Evolutionary conservation across 1,284 basidiomycete species (phyloP).

Genomic region (Inonotus obliquus): DNA sequence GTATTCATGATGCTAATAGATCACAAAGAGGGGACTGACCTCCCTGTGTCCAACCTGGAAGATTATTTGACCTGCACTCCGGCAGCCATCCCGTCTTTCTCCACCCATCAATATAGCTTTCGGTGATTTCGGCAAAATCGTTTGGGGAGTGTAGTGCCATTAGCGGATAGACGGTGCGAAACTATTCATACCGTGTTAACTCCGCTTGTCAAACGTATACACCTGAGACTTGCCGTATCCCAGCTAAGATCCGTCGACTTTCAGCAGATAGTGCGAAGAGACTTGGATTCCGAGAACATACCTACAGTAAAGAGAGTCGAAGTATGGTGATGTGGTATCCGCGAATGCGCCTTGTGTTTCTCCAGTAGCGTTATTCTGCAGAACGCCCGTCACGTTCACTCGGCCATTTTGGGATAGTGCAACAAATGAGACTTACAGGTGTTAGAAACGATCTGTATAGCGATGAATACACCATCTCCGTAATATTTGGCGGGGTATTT

Average conservation of each 20-base stretch:
- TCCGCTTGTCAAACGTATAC: not conserved
- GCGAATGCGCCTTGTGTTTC: conserved; percentile 60
- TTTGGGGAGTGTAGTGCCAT: conserved; percentile 61
- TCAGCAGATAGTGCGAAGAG: not conserved
- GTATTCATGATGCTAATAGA: not conserved
- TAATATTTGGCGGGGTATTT: conserved; percentile 53
- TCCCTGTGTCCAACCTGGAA: conserved; percentile 68
- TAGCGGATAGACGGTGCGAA: conserved; percentile 63
- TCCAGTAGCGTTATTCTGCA: conserved; percentile 62
- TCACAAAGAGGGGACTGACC: conserved; percentile 31
- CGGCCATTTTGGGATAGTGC: not conserved
- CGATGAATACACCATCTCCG: conserved; percentile 67
- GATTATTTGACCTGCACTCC: conserved; percentile 62
- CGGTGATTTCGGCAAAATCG: conserved; percentile 63
- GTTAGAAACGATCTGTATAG: conserved; percentile 59
- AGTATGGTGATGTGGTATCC: conserved; percentile 54
- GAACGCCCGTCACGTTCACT: not conserved
- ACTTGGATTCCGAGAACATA: conserved; percentile 22
- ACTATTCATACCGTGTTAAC: conserved; percentile 32
- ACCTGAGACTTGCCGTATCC: conserved; percentile 46
- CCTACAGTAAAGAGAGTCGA: conserved; percentile 69
- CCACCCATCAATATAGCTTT: conserved; percentile 66
- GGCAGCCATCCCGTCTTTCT: conserved; percentile 70
- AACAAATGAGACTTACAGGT: conserved; percentile 38
- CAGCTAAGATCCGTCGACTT: conserved; percentile 35